phyloP scores from a whole-genome alignment of 371 early-diverging fungal species.

The Mucor ambiguus region DNA sequence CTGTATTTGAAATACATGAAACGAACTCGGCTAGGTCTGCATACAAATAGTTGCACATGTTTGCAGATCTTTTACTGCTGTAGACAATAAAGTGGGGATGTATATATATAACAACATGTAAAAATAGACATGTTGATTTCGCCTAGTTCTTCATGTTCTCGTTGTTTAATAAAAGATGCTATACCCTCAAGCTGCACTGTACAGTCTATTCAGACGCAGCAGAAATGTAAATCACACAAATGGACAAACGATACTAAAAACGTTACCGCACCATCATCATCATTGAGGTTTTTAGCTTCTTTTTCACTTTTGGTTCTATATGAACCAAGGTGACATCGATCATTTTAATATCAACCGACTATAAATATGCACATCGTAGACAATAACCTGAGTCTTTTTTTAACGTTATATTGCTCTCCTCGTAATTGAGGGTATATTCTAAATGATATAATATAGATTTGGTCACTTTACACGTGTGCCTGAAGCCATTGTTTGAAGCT shows the following conservation, averaged over 20 bases:
- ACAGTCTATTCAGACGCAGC: background rate
- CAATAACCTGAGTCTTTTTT: background rate
- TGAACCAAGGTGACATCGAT: background rate
- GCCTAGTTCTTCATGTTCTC: background rate
- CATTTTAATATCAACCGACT: background rate
- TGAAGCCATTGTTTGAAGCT: background rate
- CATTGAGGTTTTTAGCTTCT: background rate
- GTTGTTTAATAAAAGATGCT: background rate
- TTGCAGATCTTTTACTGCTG: background rate
- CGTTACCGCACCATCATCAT: background rate
- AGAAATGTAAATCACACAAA: background rate
- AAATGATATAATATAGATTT: background rate
- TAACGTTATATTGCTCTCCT: background rate
- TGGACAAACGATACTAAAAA: background rate
- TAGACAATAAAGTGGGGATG: background rate
- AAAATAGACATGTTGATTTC: background rate
- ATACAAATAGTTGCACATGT: background rate
- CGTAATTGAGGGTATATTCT: background rate
- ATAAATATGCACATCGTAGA: background rate
- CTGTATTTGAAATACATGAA: background rate
- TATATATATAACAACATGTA: background rate
- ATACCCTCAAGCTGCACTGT: background rate
- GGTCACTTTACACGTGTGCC: background rate
- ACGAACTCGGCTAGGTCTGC: background rate
- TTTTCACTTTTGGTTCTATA: background rate